Conservation (phyloP, 306 rosid species). For the Sesbania bispinosa region DNA sequence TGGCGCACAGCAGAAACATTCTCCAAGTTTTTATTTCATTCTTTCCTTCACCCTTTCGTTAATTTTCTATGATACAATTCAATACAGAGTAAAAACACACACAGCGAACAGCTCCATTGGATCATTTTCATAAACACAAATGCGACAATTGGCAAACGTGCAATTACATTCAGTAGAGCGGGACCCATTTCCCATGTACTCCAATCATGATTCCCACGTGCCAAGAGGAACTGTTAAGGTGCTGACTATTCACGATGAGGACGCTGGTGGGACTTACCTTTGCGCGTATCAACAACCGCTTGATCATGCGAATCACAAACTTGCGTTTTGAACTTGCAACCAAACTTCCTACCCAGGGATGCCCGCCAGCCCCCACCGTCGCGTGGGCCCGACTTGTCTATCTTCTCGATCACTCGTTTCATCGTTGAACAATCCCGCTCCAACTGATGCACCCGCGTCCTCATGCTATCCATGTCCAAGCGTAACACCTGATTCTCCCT, state of each 20-base stretch:
- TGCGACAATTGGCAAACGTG: not conserved
- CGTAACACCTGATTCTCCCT: conserved; percentile 94
- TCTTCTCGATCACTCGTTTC: conserved; percentile 64
- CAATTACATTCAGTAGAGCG: not conserved
- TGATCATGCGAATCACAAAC: conserved; percentile 81
- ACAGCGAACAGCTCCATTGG: not conserved
- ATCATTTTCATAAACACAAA: not conserved
- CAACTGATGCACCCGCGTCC: conserved; percentile 91
- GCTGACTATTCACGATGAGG: conserved; percentile 32
- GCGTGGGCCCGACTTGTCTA: conserved; percentile 42
- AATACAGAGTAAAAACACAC: not conserved
- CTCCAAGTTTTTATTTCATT: not conserved
- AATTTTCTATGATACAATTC: not conserved
- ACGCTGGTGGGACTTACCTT: conserved; percentile 45
- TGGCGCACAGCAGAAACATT: not conserved
- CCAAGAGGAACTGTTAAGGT: not conserved
- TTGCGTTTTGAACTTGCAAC: conserved; percentile 88
- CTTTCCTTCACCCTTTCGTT: not conserved
- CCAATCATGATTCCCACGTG: conserved; percentile 23
- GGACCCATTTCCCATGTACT: not conserved
- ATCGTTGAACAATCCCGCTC: conserved; percentile 88
- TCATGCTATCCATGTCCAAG: conserved; percentile 93
- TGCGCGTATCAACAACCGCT: conserved; percentile 55
- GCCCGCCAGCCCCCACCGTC: conserved; percentile 46
- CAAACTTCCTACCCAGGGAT: conserved; percentile 54